A percentile compares a stretch with the other conserved stretches of the same genome.
Evolutionary conservation across 176 grass and related monocot genomes (phyloP).

Genomic region (Calamus simplicifolius): DNA sequence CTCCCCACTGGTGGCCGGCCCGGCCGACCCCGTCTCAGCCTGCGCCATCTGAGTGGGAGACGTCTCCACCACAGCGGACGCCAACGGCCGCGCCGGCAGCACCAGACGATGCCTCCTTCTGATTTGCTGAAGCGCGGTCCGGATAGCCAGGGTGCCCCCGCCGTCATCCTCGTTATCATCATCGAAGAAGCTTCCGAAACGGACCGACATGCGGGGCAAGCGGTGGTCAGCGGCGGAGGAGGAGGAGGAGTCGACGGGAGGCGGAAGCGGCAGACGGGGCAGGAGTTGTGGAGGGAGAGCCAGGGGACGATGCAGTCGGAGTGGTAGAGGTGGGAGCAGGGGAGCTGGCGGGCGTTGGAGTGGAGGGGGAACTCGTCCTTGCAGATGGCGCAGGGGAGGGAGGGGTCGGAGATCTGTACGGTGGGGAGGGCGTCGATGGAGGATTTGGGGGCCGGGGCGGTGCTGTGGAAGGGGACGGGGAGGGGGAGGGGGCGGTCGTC

Average conservation of each 20-base stretch:
- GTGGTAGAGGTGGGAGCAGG: constrained; percentile 77
- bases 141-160: neutral
- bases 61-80: constrained; percentile 5
- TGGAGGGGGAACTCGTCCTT: constrained; percentile 61
- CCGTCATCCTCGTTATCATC: constrained; percentile 12
- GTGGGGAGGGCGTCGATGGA: constrained; percentile 67
- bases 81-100: neutral
- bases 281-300: constrained; percentile 76
- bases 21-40: constrained; percentile 35
- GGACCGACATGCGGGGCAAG: constrained; percentile 34
- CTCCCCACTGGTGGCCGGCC: constrained; percentile 49
- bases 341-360: constrained; percentile 42
- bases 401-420: constrained; percentile 41
- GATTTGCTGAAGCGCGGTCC: constrained; percentile 26
- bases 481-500: constrained; percentile 7
- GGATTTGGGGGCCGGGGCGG: constrained; percentile 35
- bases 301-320: constrained; percentile 73
- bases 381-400: constrained; percentile 56
- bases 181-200: constrained; percentile 6
- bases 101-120: constrained; percentile 19
- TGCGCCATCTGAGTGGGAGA: constrained; percentile 67
- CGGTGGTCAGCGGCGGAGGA: constrained; percentile 6
- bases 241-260: constrained; percentile 13
- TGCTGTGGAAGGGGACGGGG: neutral
- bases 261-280: constrained; percentile 74